Evolutionary conservation across 2,329 filamentous ascomycete species (phyloP), one percentile per base, ranked within the genome.

Genomic region (Apiospora phragmitis): DNA sequence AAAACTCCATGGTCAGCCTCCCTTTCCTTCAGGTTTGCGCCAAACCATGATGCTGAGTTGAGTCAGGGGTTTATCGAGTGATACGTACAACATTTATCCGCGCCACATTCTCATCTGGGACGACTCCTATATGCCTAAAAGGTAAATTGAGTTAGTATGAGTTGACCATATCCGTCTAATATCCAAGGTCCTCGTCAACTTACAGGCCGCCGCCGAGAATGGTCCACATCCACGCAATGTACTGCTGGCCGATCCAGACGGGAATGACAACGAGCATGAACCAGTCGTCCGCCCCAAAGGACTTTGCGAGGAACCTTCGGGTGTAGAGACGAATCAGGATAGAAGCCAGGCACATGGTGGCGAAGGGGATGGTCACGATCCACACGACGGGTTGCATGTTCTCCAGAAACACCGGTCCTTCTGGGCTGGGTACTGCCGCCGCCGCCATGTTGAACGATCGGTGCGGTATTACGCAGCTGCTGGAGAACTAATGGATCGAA

Each of bases 181-280:
- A 21, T 2, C 21, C 43, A n/a, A n/a, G n/a, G 18, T 1, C 4
- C 4, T 45, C 21, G 21, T 29, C 21, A 65, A 65, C 70, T 65
- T 59, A 69, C 70, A 71, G 42, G 9, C 70, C 70, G 24, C 41
- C 70, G 4, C 70, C 70, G 32, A 65, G 42, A 16, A 67, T 67
- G 1, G 59, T 38, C 69, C 65, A 65, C 42, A 68, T 69, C 65
- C 65, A 67, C 3, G 65, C 65, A 35, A 67, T 67, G 14, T 47
- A 67, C 42, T 67, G 65, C 42, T 67, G 65, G 41, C 65, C 65
- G 5, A 67, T 67, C 65, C 42, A 67, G 8, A 47, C 24, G 26
- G 35, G 47, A 6, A 47, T 29, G 43, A 35, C 24, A 2, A 29
- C 42, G 11, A 47, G 35, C 42, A 67, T 67, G 65, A 67, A 32